phyloP scores from a whole-genome alignment of 768 basidiomycete species.

The Leucocoprinus leucothites region DNA sequence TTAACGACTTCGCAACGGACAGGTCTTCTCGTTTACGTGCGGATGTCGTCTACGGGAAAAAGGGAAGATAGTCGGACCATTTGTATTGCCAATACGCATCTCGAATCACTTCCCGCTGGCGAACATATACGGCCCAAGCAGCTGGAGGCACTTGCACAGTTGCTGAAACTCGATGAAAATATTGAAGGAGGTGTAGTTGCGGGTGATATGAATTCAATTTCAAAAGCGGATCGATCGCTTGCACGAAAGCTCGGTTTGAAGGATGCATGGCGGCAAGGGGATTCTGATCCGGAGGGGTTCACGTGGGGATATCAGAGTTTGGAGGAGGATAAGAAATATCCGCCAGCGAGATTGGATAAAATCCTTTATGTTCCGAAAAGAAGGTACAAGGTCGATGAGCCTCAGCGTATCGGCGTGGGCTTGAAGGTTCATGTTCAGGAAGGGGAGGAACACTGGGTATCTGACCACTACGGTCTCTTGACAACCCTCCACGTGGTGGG shows the following conservation, averaged over 20 bases:
- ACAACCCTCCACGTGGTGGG: slow-evolving; percentile 30
- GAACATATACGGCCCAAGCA: slow-evolving; percentile 42
- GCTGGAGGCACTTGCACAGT: slow-evolving; percentile 45
- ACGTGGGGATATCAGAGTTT: slow-evolving; percentile 74
- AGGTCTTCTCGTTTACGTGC: slow-evolving; percentile 55
- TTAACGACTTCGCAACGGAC: slow-evolving; percentile 48
- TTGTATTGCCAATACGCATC: slow-evolving; percentile 69
- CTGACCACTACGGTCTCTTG: slow-evolving; percentile 66
- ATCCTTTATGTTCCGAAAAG: slow-evolving; percentile 52
- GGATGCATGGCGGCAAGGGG: slow-evolving; percentile 57
- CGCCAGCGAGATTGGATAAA: slow-evolving; percentile 62
- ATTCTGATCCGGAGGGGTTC: slow-evolving; percentile 41
- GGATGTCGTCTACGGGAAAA: slow-evolving; percentile 34
- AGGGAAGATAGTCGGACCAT: slow-evolving; percentile 39
- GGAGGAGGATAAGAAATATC: slow-evolving; percentile 31
- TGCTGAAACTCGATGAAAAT: slow-evolving; percentile 40
- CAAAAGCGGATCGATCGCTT: slow-evolving; percentile 38
- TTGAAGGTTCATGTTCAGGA: slow-evolving; percentile 38
- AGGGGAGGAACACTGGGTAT: slow-evolving; percentile 41
- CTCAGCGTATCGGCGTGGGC: slow-evolving; percentile 54
- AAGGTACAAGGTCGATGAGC: slow-evolving; percentile 50
- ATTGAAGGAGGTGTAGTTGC: slow-evolving; percentile 59
- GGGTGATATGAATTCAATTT: slow-evolving; percentile 75
- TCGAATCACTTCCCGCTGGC: slow-evolving; percentile 62
- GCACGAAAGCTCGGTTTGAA: slow-evolving; percentile 43